Base-by-base conservation (phyloP, 495 filamentous ascomycete genomes). In the Penicillium subrubescens region DNA sequence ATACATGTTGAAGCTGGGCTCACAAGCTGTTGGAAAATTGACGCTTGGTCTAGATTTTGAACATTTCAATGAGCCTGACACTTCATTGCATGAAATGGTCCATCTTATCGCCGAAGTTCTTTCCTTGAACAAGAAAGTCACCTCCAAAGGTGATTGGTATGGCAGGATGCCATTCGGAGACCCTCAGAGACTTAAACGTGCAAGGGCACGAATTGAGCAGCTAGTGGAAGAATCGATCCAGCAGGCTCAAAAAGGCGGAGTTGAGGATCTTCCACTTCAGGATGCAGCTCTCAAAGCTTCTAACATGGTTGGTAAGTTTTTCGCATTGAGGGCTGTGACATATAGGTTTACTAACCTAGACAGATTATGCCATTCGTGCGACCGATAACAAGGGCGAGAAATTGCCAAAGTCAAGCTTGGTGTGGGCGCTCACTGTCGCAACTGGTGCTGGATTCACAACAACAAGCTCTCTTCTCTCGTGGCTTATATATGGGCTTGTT, bases 1-100 rank as follows among this genome's bases (percentile, higher is more conserved):
- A 41, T 87, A 83, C 55, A 88, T 87, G 83, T 65, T 87, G 17
- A 88, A 88, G 71, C 76, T 88, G 0, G 84, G 74, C 5, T 80
- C 83, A 0, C 83, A 85, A 51, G 75, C 80, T 2, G 80, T 87
- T 17, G 80, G 82, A 17, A 84, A 84, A 67, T 63, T 88, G 5
- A 77, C 77, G 0, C 75, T 88, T 0, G 82, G 81, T 2, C 59
- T 79, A 62, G 83, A 87, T 69, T 80, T 86, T 25, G 48, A 81
- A 39, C 85, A 88, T 59, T 87, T 88, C 65, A 66, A 64, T 5
- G 34, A 68, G 1, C 57, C 75, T 11, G 79, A 86, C 62, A 61
- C 82, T 5, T 78, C 74, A 0, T 43, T 78, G 0, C 80, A 83
- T 60, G 70, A 75, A 39, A 73, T 85, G 65, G 75, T 84, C 3